Conservation (phyloP, 495 filamentous ascomycete species). For the Bombardia bombarda region DNA sequence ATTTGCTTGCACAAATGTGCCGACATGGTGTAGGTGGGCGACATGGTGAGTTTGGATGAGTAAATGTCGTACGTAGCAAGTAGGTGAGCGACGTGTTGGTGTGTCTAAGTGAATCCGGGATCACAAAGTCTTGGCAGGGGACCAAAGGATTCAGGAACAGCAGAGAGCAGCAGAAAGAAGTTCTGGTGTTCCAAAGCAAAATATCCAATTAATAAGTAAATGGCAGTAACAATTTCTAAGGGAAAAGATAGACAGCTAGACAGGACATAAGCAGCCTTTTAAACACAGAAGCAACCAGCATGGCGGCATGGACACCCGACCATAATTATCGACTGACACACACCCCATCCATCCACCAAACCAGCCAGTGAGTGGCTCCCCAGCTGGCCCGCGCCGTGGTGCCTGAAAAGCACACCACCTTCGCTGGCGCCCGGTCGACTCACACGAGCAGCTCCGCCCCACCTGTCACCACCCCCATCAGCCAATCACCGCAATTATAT, state of each 20-base stretch:
- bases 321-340: no score
- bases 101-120: background rate
- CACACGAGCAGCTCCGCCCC: background rate
- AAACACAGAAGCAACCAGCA: background rate
- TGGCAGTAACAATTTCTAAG: background rate
- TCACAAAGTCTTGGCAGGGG: background rate
- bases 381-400: no score
- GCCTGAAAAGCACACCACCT: background rate
- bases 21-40: constrained; percentile 46
- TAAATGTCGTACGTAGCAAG: no score
- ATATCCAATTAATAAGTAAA: background rate
- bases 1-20: constrained; percentile 46
- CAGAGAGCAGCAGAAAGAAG: background rate
- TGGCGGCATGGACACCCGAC: no score
- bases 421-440: background rate
- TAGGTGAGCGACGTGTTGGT: background rate
- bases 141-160: background rate
- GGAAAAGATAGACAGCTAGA: no score
- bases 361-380: no score
- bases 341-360: no score
- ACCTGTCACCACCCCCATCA: no score
- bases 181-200: background rate
- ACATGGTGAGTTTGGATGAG: no score
- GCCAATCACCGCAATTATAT: constrained; percentile 16
- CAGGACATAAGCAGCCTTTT: background rate